These are phyloP conservation scores for Cryptomeria japonica DNA, from an alignment of 75 land plant genomes.

Conservation along the genomic window DNA sequence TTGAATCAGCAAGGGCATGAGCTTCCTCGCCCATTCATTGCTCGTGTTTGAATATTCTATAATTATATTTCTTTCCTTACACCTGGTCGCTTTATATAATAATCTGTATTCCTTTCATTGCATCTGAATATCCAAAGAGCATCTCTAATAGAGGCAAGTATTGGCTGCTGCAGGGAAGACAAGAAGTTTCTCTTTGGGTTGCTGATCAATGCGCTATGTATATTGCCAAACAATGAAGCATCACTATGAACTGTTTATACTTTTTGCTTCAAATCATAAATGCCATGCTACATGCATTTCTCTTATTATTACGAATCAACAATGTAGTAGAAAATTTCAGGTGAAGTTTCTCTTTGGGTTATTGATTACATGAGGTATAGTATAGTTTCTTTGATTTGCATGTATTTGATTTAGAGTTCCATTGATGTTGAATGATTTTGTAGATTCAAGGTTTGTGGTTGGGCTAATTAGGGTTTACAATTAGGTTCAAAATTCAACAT, in stretches of 20 bases:
- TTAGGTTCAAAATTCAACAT: too few species aligned
- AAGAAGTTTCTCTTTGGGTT: not conserved
- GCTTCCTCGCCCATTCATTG: constrained; percentile 1
- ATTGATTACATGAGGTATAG: too few species aligned
- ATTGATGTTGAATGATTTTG: too few species aligned
- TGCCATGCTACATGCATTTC: too few species aligned
- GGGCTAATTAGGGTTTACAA: too few species aligned
- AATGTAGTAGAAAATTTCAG: not conserved
- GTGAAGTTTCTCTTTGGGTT: too few species aligned
- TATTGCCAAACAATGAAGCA: not conserved
- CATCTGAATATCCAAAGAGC: not conserved
- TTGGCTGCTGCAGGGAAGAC: not conserved
- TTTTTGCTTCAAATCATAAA: not conserved
- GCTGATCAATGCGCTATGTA: not conserved
- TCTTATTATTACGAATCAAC: too few species aligned
- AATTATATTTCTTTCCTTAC: not conserved
- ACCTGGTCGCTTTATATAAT: not conserved
- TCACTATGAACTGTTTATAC: not conserved
- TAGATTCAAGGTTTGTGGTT: too few species aligned
- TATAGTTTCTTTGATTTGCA: too few species aligned
- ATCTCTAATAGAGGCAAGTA: not conserved
- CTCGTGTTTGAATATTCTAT: not conserved
- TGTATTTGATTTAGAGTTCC: too few species aligned
- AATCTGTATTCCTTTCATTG: too few species aligned
- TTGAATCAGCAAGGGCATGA: not conserved